These are phyloP conservation scores for Gaeumannomyces tritici DNA, from an alignment of 2,329 filamentous ascomycete species.

Conservation along the genomic window DNA sequence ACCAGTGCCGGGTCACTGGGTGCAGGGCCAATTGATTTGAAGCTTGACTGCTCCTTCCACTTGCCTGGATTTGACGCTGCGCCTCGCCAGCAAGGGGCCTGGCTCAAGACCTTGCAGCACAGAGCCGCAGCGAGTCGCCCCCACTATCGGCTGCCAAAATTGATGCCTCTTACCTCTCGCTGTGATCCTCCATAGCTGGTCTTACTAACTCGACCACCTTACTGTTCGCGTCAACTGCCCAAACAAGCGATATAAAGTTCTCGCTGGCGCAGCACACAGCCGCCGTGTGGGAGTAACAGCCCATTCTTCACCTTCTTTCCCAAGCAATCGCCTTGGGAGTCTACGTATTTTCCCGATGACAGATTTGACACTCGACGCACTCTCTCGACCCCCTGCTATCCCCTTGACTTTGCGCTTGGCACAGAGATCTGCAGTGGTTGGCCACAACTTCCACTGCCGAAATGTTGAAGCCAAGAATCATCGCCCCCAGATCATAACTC, in stretches of 20 bases:
- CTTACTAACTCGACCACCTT: background rate
- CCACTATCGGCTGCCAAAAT: no score
- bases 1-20: background rate
- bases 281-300: background rate
- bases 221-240: background rate
- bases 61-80: background rate
- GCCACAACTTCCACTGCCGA: background rate
- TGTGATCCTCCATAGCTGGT: background rate
- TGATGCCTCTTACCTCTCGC: no score
- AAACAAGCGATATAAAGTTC: background rate
- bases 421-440: background rate
- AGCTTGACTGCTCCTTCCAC: background rate
- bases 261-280: background rate
- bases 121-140: no score
- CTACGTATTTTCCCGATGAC: background rate
- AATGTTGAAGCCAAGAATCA: background rate
- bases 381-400: background rate
- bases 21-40: background rate
- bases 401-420: background rate
- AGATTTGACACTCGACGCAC: background rate
- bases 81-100: background rate
- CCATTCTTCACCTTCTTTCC: background rate
- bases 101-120: no score
- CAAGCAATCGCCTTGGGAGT: no score
- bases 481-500: background rate